Base-by-base conservation (phyloP, 2,329 filamentous ascomycete genomes). In the Diaporthe eres region DNA sequence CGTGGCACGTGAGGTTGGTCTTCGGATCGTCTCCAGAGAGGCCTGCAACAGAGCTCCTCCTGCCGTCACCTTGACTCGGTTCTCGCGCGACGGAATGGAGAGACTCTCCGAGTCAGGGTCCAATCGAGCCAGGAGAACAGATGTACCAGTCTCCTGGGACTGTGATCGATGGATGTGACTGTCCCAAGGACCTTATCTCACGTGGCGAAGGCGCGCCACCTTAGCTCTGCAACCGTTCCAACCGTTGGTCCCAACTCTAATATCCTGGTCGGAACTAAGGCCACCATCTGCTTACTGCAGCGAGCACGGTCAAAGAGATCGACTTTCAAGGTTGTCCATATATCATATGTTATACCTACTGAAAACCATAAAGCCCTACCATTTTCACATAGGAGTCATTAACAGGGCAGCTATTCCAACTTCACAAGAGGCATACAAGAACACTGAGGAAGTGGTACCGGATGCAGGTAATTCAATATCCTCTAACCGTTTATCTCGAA, bases 191-290 rank as follows among this genome's bases (percentile, higher is more conserved):
- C 44, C 57, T 3, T 49, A 13, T 37, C 31, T 68, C 65, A 53
- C 65, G 47, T 68, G 65, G 47, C n/a, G 13, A 31, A 31, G 47
- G 31, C 58, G 34, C n/a, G 60, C 17, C 12, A 6, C 8, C 34
- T 28, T 53, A 51, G 63, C 63, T 37, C 44, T 68, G 63, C 63
- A 68, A 53, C 31, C 44, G 44, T 68, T 39, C 31, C 47, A 68
- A 15, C 22, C 19, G 44, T 68, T 39, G 17, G 12, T 68, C 63
- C 44, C 44, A 67, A 67, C 22, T 51, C 44, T 17, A 53, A 19
- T 37, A n/a, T 37, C 63, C 44, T n/a, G 47, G 63, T 34, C 47
- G 19, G 12, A 37, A 68, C 22, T 49, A 19, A 28, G 4, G 44
- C 19, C 63, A 51, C 44, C 61, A 51, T 67, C 42, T 67, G 44